Base-by-base conservation (phyloP, 148 eudicot genomes). In the Drosera capensis region DNA sequence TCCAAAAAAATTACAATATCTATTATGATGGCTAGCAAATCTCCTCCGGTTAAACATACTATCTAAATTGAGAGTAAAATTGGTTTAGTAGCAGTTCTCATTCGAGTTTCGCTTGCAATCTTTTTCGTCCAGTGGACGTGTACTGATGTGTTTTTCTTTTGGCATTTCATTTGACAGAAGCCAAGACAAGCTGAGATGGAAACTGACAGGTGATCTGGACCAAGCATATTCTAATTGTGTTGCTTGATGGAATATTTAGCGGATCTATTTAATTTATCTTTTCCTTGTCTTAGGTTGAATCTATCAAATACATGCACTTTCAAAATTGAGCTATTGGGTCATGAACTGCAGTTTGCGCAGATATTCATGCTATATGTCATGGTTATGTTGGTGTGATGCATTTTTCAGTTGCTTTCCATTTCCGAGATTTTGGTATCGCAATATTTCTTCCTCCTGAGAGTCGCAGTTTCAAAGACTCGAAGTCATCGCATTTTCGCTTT, bases 261-360 rank as follows among this genome's bases (percentile, higher is more conserved):
- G 9, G 9, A 11, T 34, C n/a, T 9, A 15, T 9, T 11, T 4
- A 9, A 9, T 34, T 34, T 4, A 34, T 34, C 13, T 11, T 34
- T 0, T 34, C 13, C 11, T 9, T 34, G 38, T 11, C n/a, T 13
- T 41, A 87, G 96, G 61, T 65, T 87, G 46, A 87, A 87, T 68
- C 68, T 81, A 58, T 94, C 96, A 5, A 55, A 71, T 55, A 82
- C 96, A 23, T 82, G 85, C 43, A 64, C 78, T 26, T 68, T 87
- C 49, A 21, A 45, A 7, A 68, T 87, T 65, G 96, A 87, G 45
- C 66, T 76, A 55, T 47, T 87, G 17, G 85, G 88, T 30, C 71
- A 82, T 70, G 75, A 82, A 54, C 68, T 87, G 38, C 82, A 82
- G 21, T 87, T 87, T 74, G 57, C 82, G 25, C 96, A 87, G 96